These are phyloP conservation scores for Byssoonygena ceratinophila DNA, from an alignment of 2,329 filamentous ascomycete species.

Conservation along the genomic window DNA sequence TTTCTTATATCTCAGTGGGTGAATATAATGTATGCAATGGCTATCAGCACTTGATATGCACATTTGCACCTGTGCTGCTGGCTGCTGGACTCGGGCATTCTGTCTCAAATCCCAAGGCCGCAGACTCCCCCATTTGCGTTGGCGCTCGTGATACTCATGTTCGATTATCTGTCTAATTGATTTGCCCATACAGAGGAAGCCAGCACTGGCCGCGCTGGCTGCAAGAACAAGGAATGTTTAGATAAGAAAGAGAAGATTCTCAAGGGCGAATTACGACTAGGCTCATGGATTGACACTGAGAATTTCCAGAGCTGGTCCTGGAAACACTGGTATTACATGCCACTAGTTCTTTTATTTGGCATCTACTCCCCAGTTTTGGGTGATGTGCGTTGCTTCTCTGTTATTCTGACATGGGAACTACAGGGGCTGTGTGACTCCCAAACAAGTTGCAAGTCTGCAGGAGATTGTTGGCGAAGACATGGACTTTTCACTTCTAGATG, in stretches of 20 bases:
- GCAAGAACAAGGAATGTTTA: slow-evolving; percentile 65
- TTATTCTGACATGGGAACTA: slow-evolving; percentile 5
- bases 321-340: slow-evolving; percentile 64
- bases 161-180: not conserved
- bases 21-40: not conserved
- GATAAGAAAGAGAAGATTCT: slow-evolving; percentile 56
- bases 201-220: slow-evolving; percentile 61
- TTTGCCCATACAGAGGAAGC: slow-evolving; percentile 51
- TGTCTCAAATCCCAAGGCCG: too few species aligned
- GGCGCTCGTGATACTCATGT: not conserved
- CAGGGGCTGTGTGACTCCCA: slow-evolving; percentile 83
- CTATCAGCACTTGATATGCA: not conserved
- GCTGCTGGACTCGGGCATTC: too few species aligned
- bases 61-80: not conserved
- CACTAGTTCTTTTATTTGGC: not conserved
- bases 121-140: too few species aligned
- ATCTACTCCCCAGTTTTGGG: not conserved
- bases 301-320: slow-evolving; percentile 58
- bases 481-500: slow-evolving; percentile 62
- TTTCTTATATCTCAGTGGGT: not conserved
- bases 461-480: slow-evolving; percentile 40
- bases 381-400: not conserved
- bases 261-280: slow-evolving; percentile 71
- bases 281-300: slow-evolving; percentile 56
- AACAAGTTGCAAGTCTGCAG: slow-evolving; percentile 55